Evolutionary conservation across 2,329 filamentous ascomycete genomes (phyloP).

Genomic region (Hirsutella rhossiliensis): DNA sequence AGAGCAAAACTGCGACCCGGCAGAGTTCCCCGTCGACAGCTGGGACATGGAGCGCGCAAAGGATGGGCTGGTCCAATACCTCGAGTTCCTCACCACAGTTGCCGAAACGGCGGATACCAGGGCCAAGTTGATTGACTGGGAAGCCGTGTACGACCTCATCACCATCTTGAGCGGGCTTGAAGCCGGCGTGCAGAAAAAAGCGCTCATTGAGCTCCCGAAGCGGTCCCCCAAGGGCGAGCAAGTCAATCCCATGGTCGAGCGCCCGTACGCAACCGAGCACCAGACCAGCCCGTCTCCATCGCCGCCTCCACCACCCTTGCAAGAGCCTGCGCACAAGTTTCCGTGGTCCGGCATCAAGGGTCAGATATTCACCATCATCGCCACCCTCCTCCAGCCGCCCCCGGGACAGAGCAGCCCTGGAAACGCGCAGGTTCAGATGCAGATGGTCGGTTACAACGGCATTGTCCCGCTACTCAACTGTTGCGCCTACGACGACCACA

Average conservation of each 20-base stretch:
- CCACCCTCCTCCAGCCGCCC: slow-evolving; percentile 78
- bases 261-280: slow-evolving; percentile 39
- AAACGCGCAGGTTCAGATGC: slow-evolving; percentile 69
- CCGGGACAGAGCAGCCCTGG: slow-evolving; percentile 45
- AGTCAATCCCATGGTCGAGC: slow-evolving; percentile 39
- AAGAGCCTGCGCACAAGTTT: slow-evolving; percentile 54
- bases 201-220: slow-evolving; percentile 39
- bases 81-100: slow-evolving; percentile 85
- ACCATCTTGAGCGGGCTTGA: slow-evolving; percentile 81
- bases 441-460: slow-evolving; percentile 74
- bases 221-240: slow-evolving; percentile 10
- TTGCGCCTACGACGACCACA: slow-evolving; percentile 84
- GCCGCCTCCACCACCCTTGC: slow-evolving; percentile 31
- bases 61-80: slow-evolving; percentile 85
- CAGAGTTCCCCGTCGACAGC: slow-evolving; percentile 85
- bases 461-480: slow-evolving; percentile 82
- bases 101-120: slow-evolving; percentile 79
- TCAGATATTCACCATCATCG: slow-evolving; percentile 81
- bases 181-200: slow-evolving; percentile 73
- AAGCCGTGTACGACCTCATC: slow-evolving; percentile 79
- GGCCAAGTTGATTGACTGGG: slow-evolving; percentile 79
- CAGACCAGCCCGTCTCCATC: slow-evolving; percentile 20
- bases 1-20: slow-evolving; percentile 58
- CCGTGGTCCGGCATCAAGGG: slow-evolving; percentile 73
- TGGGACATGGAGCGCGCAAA: slow-evolving; percentile 98